Conservation (phyloP, 1,139 yeast genomes). For the Suhomyces ambrosiae region DNA sequence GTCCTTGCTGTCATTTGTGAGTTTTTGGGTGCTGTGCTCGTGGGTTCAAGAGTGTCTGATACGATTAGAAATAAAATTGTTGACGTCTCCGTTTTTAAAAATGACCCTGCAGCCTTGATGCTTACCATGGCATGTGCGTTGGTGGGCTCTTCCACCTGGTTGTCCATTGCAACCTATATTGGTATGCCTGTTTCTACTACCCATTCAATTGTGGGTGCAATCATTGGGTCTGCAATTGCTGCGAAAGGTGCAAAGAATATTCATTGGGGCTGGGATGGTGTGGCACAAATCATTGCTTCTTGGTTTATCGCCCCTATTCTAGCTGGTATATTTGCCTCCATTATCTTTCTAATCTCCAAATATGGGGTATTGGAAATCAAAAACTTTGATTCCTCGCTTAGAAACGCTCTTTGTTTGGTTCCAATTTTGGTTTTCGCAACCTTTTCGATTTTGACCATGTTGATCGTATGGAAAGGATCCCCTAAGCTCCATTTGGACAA, state of each 20-base stretch:
- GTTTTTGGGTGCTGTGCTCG: constrained; percentile 72
- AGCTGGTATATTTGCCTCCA: constrained; percentile 65
- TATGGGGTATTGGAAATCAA: constrained; percentile 63
- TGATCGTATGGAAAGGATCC: constrained; percentile 71
- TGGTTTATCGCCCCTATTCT: constrained; percentile 82
- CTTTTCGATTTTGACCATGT: constrained; percentile 63
- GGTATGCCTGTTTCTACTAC: constrained; percentile 83
- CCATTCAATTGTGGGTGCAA: constrained; percentile 77
- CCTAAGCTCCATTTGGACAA: constrained; percentile 60
- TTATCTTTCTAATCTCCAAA: constrained; percentile 61
- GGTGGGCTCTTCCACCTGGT: constrained; percentile 76
- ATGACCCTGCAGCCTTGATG: constrained; percentile 71
- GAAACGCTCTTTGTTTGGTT: constrained; percentile 58
- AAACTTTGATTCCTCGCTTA: constrained; percentile 41
- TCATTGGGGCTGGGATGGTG: constrained; percentile 78
- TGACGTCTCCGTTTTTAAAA: constrained; percentile 49
- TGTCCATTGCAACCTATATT: constrained; percentile 62
- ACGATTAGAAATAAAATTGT: constrained; percentile 67
- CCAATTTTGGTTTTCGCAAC: constrained; percentile 65
- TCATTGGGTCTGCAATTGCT: constrained; percentile 76
- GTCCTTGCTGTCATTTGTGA: constrained; percentile 67
- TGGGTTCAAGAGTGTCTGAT: constrained; percentile 70
- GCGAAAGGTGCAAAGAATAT: constrained; percentile 61
- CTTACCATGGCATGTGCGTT: constrained; percentile 75
- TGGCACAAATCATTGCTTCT: constrained; percentile 72